Base-by-base conservation (phyloP, 208 protist genomes). In the Novymonas esmeraldas region DNA sequence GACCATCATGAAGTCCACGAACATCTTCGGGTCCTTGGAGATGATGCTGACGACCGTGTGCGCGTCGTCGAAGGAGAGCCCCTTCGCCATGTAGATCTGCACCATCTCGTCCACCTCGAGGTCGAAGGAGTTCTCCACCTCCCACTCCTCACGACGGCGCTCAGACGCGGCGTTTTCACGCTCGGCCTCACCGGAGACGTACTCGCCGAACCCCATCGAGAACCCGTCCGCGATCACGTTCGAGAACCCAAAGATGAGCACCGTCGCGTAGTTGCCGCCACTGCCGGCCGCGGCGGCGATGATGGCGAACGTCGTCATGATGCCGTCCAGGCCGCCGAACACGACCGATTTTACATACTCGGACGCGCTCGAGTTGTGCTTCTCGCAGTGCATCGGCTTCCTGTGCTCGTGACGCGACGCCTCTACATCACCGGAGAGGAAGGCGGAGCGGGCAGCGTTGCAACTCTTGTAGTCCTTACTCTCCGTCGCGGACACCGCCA, bases 1-100 rank as follows among this genome's bases (percentile, higher is more conserved):
- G 16, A 93, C 84, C 93, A 98, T 98, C 93, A 98, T 98, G 29
- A 97, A 94, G 61, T 98, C 95, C n/a, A 98, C 93, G 66, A 98
- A 98, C 42, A 92, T 77, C 50, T 97, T 93, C 39, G 64, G 84
- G 60, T 98, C 87, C 65, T 97, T 96, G n/a, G 90, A 92, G 57
- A 98, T 97, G 54, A 97, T 96, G 28, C 70, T 78, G n/a, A 98
- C 85, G 42, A 99, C 92, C n/a, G 79, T 88, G 11, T 68, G 73
- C 16, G 96, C 89, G 42, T 98, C 94, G 38, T 97, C 90, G 36
- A 90, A 82, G 18, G 79, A 88, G 6, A 98, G 80, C 3, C 97
- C 97, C 62, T 96, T 97, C 5, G 82, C 55, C 70, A 93, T 85
- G 78, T 99, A 99, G 34, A 98, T 84, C 38, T 98, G 95, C 26